Evolutionary conservation across 345 rosid genomes (phyloP).

Genomic region (Sonneratia alba): DNA sequence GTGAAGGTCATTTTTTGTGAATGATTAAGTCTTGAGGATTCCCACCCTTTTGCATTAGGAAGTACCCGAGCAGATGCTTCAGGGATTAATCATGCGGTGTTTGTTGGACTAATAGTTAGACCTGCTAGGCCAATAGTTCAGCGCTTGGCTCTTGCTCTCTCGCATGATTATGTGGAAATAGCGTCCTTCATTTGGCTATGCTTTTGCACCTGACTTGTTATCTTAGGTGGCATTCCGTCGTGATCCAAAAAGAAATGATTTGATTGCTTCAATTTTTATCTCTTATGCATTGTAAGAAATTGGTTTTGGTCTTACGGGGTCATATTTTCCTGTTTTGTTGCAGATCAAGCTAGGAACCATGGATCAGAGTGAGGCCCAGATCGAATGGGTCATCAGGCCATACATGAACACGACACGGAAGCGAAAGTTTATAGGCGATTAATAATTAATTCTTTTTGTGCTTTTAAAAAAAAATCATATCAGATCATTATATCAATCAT

Average conservation of each 20-base stretch:
- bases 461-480: too few species aligned
- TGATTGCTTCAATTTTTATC: neutral
- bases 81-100: neutral
- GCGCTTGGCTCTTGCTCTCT: too few species aligned
- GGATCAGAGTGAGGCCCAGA: constrained; percentile 79
- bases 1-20: neutral
- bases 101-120: neutral
- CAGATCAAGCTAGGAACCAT: constrained; percentile 77
- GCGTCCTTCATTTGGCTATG: too few species aligned
- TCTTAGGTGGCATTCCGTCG: too few species aligned
- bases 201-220: too few species aligned
- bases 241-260: too few species aligned
- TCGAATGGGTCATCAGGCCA: constrained; percentile 69
- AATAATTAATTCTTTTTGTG: constrained; percentile 3
- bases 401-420: constrained; percentile 84
- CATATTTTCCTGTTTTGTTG: constrained; percentile 6
- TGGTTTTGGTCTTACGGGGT: neutral
- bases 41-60: neutral
- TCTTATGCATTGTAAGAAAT: neutral
- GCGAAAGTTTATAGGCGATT: constrained; percentile 53
- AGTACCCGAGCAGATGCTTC: neutral
- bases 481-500: too few species aligned
- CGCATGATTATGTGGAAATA: too few species aligned
- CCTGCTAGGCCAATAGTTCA: neutral
- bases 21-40: neutral